phyloP scores from a whole-genome alignment of 345 rosid species.

The Lagerstroemia speciosa region DNA sequence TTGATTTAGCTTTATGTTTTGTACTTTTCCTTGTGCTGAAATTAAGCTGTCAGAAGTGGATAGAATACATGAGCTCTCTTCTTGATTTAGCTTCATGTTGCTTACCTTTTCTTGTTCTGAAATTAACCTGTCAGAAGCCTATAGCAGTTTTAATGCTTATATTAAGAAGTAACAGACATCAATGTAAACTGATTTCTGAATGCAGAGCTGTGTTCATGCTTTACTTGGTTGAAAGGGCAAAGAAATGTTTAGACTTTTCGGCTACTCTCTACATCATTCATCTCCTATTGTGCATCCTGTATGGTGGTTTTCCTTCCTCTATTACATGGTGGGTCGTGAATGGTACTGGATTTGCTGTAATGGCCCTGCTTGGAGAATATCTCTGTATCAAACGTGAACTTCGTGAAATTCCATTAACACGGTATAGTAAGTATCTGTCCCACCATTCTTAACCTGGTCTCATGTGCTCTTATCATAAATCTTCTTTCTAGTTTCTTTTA shows the following conservation, averaged over 20 bases:
- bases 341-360: constrained; percentile 70
- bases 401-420: constrained; percentile 63
- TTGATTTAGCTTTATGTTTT: no score
- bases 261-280: constrained; percentile 74
- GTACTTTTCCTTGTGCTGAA: no score
- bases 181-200: constrained; percentile 4
- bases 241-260: constrained; percentile 84
- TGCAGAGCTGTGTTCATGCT: constrained; percentile 77
- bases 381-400: constrained; percentile 69
- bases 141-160: background rate
- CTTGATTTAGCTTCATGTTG: no score
- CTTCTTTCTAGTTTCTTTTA: background rate
- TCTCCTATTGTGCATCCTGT: constrained; percentile 63
- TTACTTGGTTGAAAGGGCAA: constrained; percentile 82
- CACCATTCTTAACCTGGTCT: background rate
- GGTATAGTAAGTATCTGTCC: constrained; percentile 47
- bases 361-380: constrained; percentile 79
- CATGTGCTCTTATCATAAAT: background rate
- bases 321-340: constrained; percentile 92
- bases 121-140: no score
- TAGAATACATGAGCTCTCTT: no score
- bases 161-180: background rate
- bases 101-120: no score
- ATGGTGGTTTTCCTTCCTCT: constrained; percentile 98
- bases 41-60: no score